Evolutionary conservation across 1,284 basidiomycete species (phyloP).

Genomic region (Albatrellus sp.): DNA sequence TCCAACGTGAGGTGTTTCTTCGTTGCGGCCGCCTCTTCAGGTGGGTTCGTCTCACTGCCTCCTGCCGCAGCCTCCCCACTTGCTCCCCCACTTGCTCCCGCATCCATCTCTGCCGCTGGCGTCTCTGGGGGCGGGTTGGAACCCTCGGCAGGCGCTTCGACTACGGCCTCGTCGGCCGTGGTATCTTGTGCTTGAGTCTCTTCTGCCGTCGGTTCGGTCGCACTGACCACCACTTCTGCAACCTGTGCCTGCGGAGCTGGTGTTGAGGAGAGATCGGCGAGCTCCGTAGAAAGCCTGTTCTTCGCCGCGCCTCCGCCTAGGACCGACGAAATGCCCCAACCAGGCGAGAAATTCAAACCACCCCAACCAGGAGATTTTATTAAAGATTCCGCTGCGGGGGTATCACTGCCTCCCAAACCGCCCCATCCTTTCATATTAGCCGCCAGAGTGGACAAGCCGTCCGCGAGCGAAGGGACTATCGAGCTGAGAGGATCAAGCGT

Average conservation of each 20-base stretch:
- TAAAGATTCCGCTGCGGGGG: background rate
- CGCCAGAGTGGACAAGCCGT: background rate
- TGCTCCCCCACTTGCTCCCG: too few species aligned
- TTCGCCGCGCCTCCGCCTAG: background rate
- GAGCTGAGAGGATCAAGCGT: background rate
- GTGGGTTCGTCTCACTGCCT: background rate
- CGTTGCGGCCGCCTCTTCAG: conserved; percentile 3
- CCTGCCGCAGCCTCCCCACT: too few species aligned
- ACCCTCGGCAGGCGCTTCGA: background rate
- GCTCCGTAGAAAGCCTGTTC: background rate
- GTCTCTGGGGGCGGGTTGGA: background rate
- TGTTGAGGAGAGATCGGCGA: background rate
- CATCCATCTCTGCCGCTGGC: background rate
- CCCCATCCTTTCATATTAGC: background rate
- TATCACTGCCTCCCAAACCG: background rate
- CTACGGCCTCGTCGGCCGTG: background rate
- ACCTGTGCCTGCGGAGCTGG: background rate
- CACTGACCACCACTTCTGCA: background rate
- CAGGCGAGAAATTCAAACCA: background rate
- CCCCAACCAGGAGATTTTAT: background rate
- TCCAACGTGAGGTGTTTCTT: conserved; percentile 3
- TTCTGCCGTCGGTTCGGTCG: background rate
- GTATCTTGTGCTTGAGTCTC: background rate
- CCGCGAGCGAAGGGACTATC: background rate
- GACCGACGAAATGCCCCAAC: background rate